Percentiles rank a stretch among this genome's conserved stretches.
These are phyloP conservation scores for Kalanchoe fedtschenkoi DNA, from an alignment of 164 flowering plant genomes.

Conservation along the genomic window DNA sequence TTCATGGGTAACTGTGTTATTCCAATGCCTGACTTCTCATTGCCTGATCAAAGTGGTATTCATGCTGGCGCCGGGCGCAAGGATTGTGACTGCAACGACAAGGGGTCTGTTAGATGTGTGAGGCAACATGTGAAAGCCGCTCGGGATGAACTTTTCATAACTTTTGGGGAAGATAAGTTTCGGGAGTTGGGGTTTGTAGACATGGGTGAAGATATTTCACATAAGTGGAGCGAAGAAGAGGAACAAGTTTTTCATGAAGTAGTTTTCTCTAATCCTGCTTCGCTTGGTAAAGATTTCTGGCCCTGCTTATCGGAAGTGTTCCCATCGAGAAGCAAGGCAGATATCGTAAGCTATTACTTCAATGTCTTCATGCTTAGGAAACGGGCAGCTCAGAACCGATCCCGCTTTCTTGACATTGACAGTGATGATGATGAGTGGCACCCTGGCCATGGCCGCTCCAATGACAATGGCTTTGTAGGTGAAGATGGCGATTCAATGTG, in stretches of 20 bases:
- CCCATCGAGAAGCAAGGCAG: slow-evolving; percentile 38
- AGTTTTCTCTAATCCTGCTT: slow-evolving; percentile 45
- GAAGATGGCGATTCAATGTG: slow-evolving; percentile 42
- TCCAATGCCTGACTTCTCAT: slow-evolving; percentile 32
- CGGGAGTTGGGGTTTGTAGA: slow-evolving; percentile 43
- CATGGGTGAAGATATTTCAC: slow-evolving; percentile 62
- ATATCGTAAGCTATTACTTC: slow-evolving; percentile 68
- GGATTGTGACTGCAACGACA: slow-evolving; percentile 42
- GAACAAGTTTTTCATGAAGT: slow-evolving; percentile 44
- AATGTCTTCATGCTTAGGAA: slow-evolving; percentile 70
- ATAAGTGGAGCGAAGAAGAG: slow-evolving; percentile 58
- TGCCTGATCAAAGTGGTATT: slow-evolving; percentile 3
- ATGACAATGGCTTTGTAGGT: slow-evolving; percentile 13
- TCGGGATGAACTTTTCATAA: slow-evolving; percentile 28
- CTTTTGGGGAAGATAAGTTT: slow-evolving; percentile 41
- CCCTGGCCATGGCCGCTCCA: slow-evolving; percentile 13
- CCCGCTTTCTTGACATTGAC: slow-evolving; percentile 28
- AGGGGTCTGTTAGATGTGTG: slow-evolving; percentile 61
- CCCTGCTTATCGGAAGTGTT: slow-evolving; percentile 24
- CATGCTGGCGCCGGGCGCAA: slow-evolving; percentile 25
- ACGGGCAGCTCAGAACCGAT: slow-evolving; percentile 62
- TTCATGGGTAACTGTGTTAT: slow-evolving; percentile 43
- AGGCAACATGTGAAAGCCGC: slow-evolving; percentile 52
- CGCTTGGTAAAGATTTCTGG: slow-evolving; percentile 57
- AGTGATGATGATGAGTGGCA: slow-evolving; percentile 74